Conservation (phyloP, 2,329 filamentous ascomycete genomes). For the Chaetomiaceae sp. region DNA sequence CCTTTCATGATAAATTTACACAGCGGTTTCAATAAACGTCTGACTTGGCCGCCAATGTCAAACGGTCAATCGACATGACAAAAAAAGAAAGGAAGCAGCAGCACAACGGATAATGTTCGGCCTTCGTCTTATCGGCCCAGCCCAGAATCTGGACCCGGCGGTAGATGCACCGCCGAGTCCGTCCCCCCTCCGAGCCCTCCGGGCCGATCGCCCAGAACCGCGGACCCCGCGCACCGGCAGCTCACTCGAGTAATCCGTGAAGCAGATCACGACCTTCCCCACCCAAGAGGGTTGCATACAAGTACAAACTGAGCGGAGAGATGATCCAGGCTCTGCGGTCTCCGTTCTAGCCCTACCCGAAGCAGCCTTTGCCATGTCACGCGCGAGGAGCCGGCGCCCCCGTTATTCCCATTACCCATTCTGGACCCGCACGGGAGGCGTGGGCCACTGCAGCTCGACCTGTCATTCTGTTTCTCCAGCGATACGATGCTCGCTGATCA, state of each 20-base stretch:
- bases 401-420: background rate
- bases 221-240: background rate
- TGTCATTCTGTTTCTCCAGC: background rate
- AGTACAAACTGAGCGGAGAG: background rate
- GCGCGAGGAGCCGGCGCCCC: conserved; percentile 1
- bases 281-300: background rate
- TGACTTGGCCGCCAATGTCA: too few relatives aligned
- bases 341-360: conserved; percentile 9
- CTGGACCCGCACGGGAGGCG: background rate
- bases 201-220: background rate
- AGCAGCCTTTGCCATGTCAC: conserved; percentile 13
- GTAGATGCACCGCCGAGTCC: background rate
- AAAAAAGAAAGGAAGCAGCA: too few relatives aligned
- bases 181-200: background rate
- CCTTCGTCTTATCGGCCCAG: too few relatives aligned
- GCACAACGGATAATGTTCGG: too few relatives aligned
- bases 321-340: conserved; percentile 4
- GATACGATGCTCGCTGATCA: conserved; percentile 5
- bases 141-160: too few relatives aligned
- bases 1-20: too few relatives aligned
- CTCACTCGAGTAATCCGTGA: background rate
- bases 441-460: background rate
- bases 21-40: too few relatives aligned
- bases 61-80: too few relatives aligned
- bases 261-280: background rate